phyloP scores from a whole-genome alignment of 129 eudicot genomes.

The Chrysanthemum seticuspe region DNA sequence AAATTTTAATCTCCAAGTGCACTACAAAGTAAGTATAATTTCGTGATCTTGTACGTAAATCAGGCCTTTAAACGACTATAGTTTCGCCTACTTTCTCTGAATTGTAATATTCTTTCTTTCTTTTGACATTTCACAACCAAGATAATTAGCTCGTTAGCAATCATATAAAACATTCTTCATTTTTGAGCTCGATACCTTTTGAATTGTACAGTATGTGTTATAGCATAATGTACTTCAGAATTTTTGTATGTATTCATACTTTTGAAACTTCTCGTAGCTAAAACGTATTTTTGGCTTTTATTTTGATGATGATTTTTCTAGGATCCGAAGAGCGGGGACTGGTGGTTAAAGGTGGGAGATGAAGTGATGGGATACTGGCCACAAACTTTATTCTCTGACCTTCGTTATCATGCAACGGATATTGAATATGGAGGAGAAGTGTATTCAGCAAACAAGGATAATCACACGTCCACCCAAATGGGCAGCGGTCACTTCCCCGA shows the following conservation, averaged over 20 bases:
- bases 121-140: no score
- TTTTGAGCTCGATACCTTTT: no score
- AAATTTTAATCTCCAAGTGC: not conserved
- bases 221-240: no score
- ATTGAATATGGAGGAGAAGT: slow-evolving; percentile 84
- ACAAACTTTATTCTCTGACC: slow-evolving; percentile 54
- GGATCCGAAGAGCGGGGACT: slow-evolving; percentile 76
- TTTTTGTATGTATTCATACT: no score
- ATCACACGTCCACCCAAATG: slow-evolving; percentile 71
- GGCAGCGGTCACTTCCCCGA: slow-evolving; percentile 82
- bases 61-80: no score
- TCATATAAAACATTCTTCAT: no score
- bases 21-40: not conserved
- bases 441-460: slow-evolving; percentile 29
- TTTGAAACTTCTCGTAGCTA: not conserved
- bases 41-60: not conserved
- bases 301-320: slow-evolving; percentile 14
- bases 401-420: slow-evolving; percentile 52
- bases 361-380: slow-evolving; percentile 87
- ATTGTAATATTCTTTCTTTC: no score
- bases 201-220: no score
- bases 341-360: slow-evolving; percentile 91
- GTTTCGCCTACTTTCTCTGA: no score
- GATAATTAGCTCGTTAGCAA: no score
- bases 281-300: not conserved